Percentiles rank a stretch among this genome's conserved stretches.
These are phyloP conservation scores for Silybum marianum DNA, from an alignment of 129 eudicot genomes.

Conservation along the genomic window DNA sequence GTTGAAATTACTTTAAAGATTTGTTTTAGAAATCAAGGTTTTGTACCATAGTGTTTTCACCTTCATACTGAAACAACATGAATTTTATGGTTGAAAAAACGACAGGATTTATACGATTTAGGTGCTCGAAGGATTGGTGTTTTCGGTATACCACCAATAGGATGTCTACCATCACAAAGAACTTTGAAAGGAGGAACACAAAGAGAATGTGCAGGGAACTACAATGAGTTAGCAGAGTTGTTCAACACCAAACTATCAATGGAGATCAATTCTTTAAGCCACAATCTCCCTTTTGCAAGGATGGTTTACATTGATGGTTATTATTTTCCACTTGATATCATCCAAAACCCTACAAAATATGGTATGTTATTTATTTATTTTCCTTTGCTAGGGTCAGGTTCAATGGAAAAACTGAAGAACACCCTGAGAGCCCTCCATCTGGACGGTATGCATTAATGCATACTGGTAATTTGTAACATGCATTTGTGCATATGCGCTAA, in stretches of 20 bases:
- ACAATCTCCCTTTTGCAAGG: conserved; percentile 40
- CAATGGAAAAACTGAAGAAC: too few relatives aligned
- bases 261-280: conserved; percentile 41
- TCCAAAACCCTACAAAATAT: conserved; percentile 49
- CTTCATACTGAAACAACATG: neutral
- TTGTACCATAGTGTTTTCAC: neutral
- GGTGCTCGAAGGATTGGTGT: conserved; percentile 78
- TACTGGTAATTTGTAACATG: too few relatives aligned
- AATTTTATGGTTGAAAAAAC: conserved; percentile 16
- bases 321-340: conserved; percentile 53
- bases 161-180: conserved; percentile 82
- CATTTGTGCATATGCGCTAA: too few relatives aligned
- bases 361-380: conserved; percentile 37
- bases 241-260: conserved; percentile 57
- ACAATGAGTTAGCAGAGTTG: conserved; percentile 50
- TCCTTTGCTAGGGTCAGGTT: too few relatives aligned
- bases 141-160: conserved; percentile 69
- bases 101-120: conserved; percentile 56
- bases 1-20: neutral
- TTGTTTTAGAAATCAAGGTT: neutral
- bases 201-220: conserved; percentile 52
- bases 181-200: conserved; percentile 64
- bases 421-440: too few relatives aligned
- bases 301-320: conserved; percentile 60
- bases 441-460: too few relatives aligned